Evolutionary conservation across 176 grass and related monocot species (phyloP), one percentile per base, ranked within the genome.

Genomic region (Avena atlantica): DNA sequence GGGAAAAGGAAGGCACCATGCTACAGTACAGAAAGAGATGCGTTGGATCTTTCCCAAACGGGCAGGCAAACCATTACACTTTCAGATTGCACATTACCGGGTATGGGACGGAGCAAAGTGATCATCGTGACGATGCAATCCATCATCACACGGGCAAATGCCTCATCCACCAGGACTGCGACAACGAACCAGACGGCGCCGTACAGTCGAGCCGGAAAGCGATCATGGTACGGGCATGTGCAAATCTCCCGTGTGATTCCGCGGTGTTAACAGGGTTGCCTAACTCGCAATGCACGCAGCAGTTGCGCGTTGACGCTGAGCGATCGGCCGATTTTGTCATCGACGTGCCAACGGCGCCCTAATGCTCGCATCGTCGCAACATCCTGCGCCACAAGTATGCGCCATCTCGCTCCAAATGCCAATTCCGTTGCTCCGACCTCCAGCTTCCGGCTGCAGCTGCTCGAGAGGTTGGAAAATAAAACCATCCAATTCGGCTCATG

Each of bases 361-460:
- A 74, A 69, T 76, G 47, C 14, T 16, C 42, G 77, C 49, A 70
- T 75, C 58, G 55, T 81, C 8, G 31, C 81, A 44, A 45, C n/a
- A 59, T 47, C 69, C 36, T 40, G 29, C n/a, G 25, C 65, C 69
- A 16, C 4, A 40, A 42, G 6, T 16, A 68, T 25, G 61, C 12
- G 10, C 61, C 61, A 25, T 64, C 2, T 65, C 12, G 12, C 24
- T 15, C 24, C 27, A 69, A 37, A 25, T 63, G 60, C 58, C 8
- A 61, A 69, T 40, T 69, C 7, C 31, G 6, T 40, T 19, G 7
- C 66, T 69, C 67, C 1, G 34, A 40, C 66, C 67, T 72, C 15
- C 68, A 7, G 21, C 16, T 83, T 15, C 80, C 40, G 27, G 21
- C 5, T 27, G 19, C 56, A 21, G n/a, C 52, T 63, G 72, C 48